Percentiles rank a stretch among this genome's conserved stretches.
These are phyloP conservation scores for Euphorbia pulcherrima DNA, from an alignment of 345 rosid genomes.

Conservation along the genomic window DNA sequence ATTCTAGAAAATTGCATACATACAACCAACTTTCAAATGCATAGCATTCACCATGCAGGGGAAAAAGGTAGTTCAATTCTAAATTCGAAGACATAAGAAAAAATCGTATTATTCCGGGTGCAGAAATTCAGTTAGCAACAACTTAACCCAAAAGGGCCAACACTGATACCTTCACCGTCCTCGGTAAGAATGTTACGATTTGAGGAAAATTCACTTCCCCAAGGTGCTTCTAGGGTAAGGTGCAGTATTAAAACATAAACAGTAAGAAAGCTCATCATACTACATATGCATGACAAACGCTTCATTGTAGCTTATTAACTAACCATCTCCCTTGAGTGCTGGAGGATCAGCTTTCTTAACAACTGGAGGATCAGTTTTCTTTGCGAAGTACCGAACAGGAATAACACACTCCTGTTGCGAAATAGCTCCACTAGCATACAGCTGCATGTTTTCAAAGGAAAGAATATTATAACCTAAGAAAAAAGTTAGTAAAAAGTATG, in stretches of 20 bases:
- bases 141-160: no score
- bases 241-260: not conserved
- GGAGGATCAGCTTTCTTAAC: constrained; percentile 68
- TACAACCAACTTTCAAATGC: not conserved
- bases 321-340: constrained; percentile 82
- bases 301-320: constrained; percentile 20
- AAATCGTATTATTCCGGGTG: not conserved
- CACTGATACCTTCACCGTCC: no score
- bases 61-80: no score
- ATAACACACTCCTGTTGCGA: constrained; percentile 47
- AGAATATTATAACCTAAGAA: not conserved
- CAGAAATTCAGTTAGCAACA: not conserved
- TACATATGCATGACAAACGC: not conserved
- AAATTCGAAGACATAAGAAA: no score
- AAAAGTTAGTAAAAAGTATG: not conserved
- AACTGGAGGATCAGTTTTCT: no score
- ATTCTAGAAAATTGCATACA: not conserved
- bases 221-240: not conserved
- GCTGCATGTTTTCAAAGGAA: constrained; percentile 36
- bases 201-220: not conserved
- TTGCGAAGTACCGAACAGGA: constrained; percentile 71
- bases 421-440: constrained; percentile 42
- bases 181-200: no score
- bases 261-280: not conserved
- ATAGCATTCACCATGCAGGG: not conserved